Conservation (phyloP, 2,329 filamentous ascomycete genomes). For the Bipolaris cookei region DNA sequence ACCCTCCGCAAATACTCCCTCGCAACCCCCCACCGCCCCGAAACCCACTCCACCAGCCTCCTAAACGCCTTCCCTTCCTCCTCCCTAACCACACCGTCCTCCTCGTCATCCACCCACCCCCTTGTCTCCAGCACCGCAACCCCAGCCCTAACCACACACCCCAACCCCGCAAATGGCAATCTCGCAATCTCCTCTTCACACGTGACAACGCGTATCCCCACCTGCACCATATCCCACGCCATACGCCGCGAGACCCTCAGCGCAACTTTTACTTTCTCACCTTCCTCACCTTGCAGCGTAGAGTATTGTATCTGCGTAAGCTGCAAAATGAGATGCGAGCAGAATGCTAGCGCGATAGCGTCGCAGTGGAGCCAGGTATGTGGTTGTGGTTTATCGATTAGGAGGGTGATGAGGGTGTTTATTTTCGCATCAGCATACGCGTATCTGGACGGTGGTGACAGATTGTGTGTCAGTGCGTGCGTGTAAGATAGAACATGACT, state of each 20-base stretch:
- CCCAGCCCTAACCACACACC: slow-evolving; percentile 20
- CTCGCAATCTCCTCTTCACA: slow-evolving; percentile 8
- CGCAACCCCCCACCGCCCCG: background rate
- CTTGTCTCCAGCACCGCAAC: slow-evolving; percentile 20
- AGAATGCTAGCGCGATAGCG: slow-evolving; percentile 22
- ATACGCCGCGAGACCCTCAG: slow-evolving; percentile 21
- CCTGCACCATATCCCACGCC: slow-evolving; percentile 24
- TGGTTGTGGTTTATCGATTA: slow-evolving; percentile 20
- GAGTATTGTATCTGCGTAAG: background rate
- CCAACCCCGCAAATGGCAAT: slow-evolving; percentile 22
- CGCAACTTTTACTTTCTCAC: slow-evolving; percentile 12
- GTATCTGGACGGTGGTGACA: background rate
- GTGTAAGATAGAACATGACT: slow-evolving; percentile 18
- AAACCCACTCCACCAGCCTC: background rate
- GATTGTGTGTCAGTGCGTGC: background rate
- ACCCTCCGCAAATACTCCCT: background rate
- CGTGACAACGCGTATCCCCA: slow-evolving; percentile 9
- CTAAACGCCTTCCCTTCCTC: background rate
- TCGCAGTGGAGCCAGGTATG: slow-evolving; percentile 23
- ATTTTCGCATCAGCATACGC: background rate
- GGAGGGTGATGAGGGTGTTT: background rate
- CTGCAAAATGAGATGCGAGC: slow-evolving; percentile 17
- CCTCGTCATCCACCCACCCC: background rate
- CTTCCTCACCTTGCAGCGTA: background rate
- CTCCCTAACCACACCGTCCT: background rate